phyloP scores from a whole-genome alignment of 768 basidiomycete species.

The Lactarius sanguifluus region DNA sequence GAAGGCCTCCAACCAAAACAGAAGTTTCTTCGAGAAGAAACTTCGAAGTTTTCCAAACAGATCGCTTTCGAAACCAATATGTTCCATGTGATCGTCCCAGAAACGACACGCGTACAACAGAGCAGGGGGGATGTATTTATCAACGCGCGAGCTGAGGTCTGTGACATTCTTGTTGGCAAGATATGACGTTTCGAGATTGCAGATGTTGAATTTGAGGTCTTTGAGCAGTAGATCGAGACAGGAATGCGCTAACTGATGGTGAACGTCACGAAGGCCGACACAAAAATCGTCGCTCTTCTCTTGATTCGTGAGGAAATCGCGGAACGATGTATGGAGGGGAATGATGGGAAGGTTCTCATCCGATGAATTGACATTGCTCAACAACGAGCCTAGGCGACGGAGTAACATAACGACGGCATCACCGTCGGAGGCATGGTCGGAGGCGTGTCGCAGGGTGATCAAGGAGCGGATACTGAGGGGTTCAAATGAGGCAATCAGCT shows the following conservation, averaged over 20 bases:
- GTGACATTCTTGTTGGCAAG: neutral
- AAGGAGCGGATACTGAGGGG: neutral
- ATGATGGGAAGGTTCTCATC: neutral
- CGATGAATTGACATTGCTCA: neutral
- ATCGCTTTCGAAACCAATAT: neutral
- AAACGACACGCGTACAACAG: neutral
- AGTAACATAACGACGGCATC: neutral
- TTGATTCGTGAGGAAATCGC: neutral
- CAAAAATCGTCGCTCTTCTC: neutral
- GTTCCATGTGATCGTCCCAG: conserved; percentile 6
- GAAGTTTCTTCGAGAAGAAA: neutral
- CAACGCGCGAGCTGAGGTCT: neutral
- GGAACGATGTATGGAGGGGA: neutral
- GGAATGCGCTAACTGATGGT: neutral
- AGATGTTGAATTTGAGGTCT: neutral
- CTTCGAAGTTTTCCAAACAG: neutral
- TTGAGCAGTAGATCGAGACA: neutral
- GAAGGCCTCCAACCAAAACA: conserved; percentile 11
- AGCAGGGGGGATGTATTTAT: neutral
- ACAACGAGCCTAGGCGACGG: conserved; percentile 1
- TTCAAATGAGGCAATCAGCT: neutral
- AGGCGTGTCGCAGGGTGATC: neutral
- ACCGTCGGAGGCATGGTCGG: neutral
- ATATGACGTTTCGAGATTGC: conserved; percentile 1
- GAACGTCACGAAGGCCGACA: neutral